Percentiles rank a stretch among this genome's conserved stretches.
Conservation (phyloP, 2,329 filamentous ascomycete genomes). For the Xenoacremonium recifei region DNA sequence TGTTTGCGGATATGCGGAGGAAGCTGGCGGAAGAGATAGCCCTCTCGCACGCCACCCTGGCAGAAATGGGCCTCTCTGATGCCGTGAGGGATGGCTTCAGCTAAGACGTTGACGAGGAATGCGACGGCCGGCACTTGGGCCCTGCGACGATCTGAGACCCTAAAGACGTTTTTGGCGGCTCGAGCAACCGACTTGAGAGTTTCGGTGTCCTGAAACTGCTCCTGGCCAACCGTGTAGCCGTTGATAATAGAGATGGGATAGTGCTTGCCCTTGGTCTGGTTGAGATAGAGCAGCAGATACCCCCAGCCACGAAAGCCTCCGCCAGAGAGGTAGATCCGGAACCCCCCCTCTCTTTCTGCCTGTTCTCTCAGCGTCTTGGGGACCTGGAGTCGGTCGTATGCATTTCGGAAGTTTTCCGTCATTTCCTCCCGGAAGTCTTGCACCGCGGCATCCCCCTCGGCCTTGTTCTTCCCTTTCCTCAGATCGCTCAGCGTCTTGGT, state of each 20-base stretch:
- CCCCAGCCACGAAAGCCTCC: conserved; percentile 73
- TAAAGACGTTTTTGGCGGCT: conserved; percentile 46
- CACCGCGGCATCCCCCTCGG: conserved; percentile 43
- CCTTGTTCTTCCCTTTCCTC: conserved; percentile 33
- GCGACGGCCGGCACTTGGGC: conserved; percentile 68
- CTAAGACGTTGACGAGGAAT: conserved; percentile 62
- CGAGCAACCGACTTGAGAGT: conserved; percentile 32
- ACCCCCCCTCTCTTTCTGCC: conserved; percentile 44
- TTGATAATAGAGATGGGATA: conserved; percentile 74
- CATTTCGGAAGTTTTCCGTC: conserved; percentile 47
- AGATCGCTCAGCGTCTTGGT: conserved; percentile 51
- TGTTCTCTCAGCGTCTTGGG: conserved; percentile 47
- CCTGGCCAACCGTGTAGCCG: conserved; percentile 54
- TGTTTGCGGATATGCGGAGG: conserved; percentile 44
- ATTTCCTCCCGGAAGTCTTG: conserved; percentile 49
- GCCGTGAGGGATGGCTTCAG: conserved; percentile 55
- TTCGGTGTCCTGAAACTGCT: conserved; percentile 51
- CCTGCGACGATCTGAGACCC: conserved; percentile 63
- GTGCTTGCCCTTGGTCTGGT: conserved; percentile 53
- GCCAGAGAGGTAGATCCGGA: conserved; percentile 65
- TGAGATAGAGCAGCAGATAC: conserved; percentile 60
- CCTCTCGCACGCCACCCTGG: conserved; percentile 70
- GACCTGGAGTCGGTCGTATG: conserved; percentile 51
- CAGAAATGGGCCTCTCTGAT: conserved; percentile 65
- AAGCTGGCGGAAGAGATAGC: conserved; percentile 59